Evolutionary conservation across 2,329 filamentous ascomycete species (phyloP), one percentile per base, ranked within the genome.

Genomic region (Colletotrichum sansevieriae): DNA sequence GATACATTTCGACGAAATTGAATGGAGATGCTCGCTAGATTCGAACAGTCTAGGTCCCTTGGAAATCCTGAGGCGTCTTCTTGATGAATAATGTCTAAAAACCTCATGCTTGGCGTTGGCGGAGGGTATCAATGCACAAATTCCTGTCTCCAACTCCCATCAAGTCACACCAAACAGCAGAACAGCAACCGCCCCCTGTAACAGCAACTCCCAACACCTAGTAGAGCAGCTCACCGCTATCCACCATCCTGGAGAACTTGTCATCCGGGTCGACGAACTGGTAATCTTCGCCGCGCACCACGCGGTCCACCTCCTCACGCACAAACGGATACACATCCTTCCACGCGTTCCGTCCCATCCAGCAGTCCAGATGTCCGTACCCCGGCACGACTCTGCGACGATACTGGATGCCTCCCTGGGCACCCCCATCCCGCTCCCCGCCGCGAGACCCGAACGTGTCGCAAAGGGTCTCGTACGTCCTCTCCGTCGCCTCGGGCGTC

Each of bases 321-420:
- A 90, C 80, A 58, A 86, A 81, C 0, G 87, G 87, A 73, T 84
- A 90, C 33, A 90, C 85, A 73, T 90, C 88, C 74, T 80, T 84
- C 81, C 84, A 88, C 3, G 87, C 85, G 63, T 86, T 83, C 49
- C 84, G 81, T 4, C 88, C 87, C 85, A 90, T 90, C 86, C 86
- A 90, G 73, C 84, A 85, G 78, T 90, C 88, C 44, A 90, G 76
- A 74, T 90, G 87, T 3, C 87, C 87, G 74, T 90, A 90, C 13
- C 85, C 85, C 1, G 83, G 83, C 5, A 90, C 81, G 4, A 89
- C 84, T 37, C 80, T 76, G 11, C 88, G 79, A 41, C 81, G 78
- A 75, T 89, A 90, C 72, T 83, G 77, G 13, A 83, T 75, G 7
- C 77, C 78, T 10, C 74, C 73, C 18, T 75, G 70, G 49, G 71